phyloP scores from a whole-genome alignment of 495 filamentous ascomycete species.

The Podospora appendiculata region DNA sequence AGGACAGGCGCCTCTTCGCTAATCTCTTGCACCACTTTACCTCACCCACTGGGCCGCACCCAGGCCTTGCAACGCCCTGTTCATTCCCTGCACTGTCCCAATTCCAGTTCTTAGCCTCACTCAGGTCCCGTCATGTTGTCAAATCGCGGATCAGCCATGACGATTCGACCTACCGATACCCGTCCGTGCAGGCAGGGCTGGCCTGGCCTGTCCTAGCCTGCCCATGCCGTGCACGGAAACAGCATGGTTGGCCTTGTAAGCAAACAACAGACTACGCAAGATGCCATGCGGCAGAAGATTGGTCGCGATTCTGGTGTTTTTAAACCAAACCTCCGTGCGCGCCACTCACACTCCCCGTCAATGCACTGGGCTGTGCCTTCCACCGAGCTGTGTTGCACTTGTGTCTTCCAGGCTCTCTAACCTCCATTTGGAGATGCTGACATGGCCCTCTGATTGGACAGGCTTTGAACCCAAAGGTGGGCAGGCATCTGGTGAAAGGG shows the following conservation, averaged over 20 bases:
- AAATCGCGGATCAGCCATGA: slow-evolving; percentile 21
- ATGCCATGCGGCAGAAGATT: not conserved
- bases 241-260: slow-evolving; percentile 10
- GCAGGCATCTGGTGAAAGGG: not conserved
- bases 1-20: slow-evolving; percentile 18
- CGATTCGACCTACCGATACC: slow-evolving; percentile 8
- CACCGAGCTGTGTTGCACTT: not conserved
- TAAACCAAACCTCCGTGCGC: not conserved
- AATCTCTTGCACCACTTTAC: slow-evolving; percentile 19
- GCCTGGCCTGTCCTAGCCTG: not conserved
- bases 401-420: not conserved
- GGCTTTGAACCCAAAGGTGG: not conserved
- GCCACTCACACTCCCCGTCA: not conserved
- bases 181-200: slow-evolving; percentile 8
- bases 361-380: not conserved
- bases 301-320: not conserved
- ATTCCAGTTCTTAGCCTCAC: slow-evolving; percentile 5
- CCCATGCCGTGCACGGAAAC: slow-evolving; percentile 4
- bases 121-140: slow-evolving; percentile 2
- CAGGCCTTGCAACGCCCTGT: slow-evolving; percentile 6
- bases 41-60: slow-evolving; percentile 6
- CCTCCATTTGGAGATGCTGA: not conserved
- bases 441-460: not conserved
- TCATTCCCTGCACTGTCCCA: slow-evolving; percentile 5
- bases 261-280: not conserved